Percentiles rank a stretch among this genome's conserved stretches.
Conservation (phyloP, 192 early-diverging fungal species). For the Umbelopsis sp. region DNA sequence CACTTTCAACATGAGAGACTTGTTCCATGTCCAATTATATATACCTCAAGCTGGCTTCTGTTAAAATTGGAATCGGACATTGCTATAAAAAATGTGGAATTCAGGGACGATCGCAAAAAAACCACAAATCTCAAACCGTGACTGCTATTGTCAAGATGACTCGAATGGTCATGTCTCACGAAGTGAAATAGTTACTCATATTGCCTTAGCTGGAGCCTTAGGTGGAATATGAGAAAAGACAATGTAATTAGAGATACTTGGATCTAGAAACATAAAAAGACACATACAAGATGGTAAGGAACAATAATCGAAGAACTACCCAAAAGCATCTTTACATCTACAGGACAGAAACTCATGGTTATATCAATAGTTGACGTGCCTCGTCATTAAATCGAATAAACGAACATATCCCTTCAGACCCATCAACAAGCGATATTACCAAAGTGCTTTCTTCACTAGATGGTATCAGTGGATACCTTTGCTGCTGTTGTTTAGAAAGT, state of each 20-base stretch:
- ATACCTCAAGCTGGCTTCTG: conserved; percentile 15
- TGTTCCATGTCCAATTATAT: background rate
- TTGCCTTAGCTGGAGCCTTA: too few species aligned
- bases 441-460: background rate
- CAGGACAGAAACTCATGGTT: background rate
- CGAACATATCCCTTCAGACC: conserved; percentile 12
- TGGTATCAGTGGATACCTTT: background rate
- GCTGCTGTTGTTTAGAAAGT: background rate
- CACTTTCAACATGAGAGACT: background rate
- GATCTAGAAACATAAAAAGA: too few species aligned
- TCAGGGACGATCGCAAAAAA: conserved; percentile 17
- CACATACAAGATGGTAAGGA: too few species aligned
- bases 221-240: too few species aligned
- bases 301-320: too few species aligned
- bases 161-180: background rate
- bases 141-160: background rate
- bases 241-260: too few species aligned
- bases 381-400: conserved; percentile 1
- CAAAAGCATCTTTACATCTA: too few species aligned
- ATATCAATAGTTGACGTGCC: background rate
- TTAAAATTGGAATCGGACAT: conserved; percentile 15
- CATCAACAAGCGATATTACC: conserved; percentile 7
- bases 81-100: background rate
- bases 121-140: background rate
- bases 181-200: background rate